phyloP scores from a whole-genome alignment of 1,284 basidiomycete genomes.

The Rugosomyces carneus region DNA sequence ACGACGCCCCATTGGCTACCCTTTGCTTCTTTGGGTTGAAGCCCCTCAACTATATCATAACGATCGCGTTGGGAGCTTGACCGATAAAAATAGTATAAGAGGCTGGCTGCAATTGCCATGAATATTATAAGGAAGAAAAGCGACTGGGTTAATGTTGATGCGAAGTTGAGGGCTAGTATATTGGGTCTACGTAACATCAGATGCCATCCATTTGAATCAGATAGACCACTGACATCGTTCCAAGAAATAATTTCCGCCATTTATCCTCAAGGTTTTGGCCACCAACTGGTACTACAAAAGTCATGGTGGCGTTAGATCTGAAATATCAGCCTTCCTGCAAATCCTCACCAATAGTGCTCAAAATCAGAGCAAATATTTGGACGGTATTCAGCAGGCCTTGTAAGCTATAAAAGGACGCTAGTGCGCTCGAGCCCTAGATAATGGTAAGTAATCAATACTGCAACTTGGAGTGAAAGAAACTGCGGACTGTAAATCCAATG shows the following conservation, averaged over 20 bases:
- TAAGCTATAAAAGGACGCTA: constrained; percentile 62
- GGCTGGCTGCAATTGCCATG: constrained; percentile 43
- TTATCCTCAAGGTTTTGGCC: constrained; percentile 33
- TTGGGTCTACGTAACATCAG: constrained; percentile 47
- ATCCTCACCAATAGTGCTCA: constrained; percentile 53
- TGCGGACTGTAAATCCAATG: constrained; percentile 45
- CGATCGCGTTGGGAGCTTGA: constrained; percentile 43
- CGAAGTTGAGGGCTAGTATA: constrained; percentile 63
- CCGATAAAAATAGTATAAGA: constrained; percentile 53
- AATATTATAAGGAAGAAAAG: constrained; percentile 50
- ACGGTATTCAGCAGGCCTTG: constrained; percentile 62
- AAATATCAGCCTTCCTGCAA: background rate
- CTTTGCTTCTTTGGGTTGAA: constrained; percentile 38
- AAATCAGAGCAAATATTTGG: constrained; percentile 63
- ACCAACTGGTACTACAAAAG: constrained; percentile 36
- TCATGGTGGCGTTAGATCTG: constrained; percentile 1
- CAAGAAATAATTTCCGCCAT: constrained; percentile 55
- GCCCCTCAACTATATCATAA: constrained; percentile 47
- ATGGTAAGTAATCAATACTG: too few relatives aligned
- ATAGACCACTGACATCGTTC: constrained; percentile 49
- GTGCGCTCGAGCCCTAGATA: constrained; percentile 56
- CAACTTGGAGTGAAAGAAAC: too few relatives aligned
- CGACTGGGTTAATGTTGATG: constrained; percentile 45
- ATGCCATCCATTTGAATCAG: background rate
- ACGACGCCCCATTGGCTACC: constrained; percentile 47